phyloP scores from a whole-genome alignment of 495 filamentous ascomycete species.

The Annulohypoxylon stygium region DNA sequence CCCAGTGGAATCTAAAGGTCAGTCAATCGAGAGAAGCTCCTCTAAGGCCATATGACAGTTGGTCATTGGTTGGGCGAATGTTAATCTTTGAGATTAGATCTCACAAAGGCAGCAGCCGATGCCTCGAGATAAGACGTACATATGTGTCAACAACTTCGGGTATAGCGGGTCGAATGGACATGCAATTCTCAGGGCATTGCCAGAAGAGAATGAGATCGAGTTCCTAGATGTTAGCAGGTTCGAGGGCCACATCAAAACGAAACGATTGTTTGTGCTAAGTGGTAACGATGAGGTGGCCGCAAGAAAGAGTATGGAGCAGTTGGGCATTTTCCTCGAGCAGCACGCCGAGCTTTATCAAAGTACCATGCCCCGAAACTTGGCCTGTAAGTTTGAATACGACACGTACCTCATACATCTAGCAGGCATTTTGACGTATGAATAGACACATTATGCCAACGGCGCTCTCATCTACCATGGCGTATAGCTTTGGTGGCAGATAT shows the following conservation, averaged over 20 bases:
- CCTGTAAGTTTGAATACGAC: conserved; percentile 41
- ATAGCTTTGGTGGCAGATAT: conserved; percentile 54
- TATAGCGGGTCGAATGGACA: conserved; percentile 52
- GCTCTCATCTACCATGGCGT: conserved; percentile 57
- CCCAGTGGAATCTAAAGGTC: conserved; percentile 60
- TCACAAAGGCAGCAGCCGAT: conserved; percentile 53
- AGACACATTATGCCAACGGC: conserved; percentile 58
- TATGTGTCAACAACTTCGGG: conserved; percentile 60
- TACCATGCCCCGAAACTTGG: conserved; percentile 56
- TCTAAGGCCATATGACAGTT: not conserved
- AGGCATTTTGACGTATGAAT: not conserved
- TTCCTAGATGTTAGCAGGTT: conserved; percentile 39
- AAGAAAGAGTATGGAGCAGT: conserved; percentile 46
- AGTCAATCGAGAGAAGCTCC: conserved; percentile 16
- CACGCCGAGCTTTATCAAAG: conserved; percentile 61
- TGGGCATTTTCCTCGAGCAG: conserved; percentile 60
- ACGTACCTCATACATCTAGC: not conserved
- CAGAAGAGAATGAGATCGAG: conserved; percentile 39
- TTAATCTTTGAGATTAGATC: conserved; percentile 39
- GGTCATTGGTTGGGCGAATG: not conserved
- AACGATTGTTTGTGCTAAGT: conserved; percentile 43
- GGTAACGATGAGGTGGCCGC: conserved; percentile 46
- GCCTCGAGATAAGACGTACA: conserved; percentile 55
- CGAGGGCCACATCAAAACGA: conserved; percentile 43
- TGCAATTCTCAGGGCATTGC: conserved; percentile 35